Base-by-base conservation (phyloP, 2,329 filamentous ascomycete species). In the Fusarium nematophilum region DNA sequence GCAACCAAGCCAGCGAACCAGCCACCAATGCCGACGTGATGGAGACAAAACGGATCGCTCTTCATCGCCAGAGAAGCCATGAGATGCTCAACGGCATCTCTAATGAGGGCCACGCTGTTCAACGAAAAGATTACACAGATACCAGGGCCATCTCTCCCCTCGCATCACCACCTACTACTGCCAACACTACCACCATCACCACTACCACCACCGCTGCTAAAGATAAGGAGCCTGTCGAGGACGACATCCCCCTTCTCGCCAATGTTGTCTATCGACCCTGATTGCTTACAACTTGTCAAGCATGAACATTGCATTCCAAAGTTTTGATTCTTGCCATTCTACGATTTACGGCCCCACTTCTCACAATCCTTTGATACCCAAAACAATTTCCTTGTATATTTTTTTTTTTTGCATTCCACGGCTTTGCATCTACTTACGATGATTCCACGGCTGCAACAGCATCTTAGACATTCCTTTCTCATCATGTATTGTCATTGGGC, bases 41-140 rank as follows among this genome's bases (percentile, higher is more conserved):
- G 27, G 76, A 80, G 57, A 56, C 51, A 1, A 64, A 59, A 25
- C 63, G 73, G 23, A 79, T 68, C 38, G 73, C 78, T 38, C 66
- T 82, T 15, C 78, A 83, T 58, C 79, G 81, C 11, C 76, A 81
- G 37, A 78, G 71, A 39, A 86, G 83, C 72, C 79, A 83, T 40
- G 83, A 86, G 58, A 72, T 79, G 40, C 75, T 86, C 36, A 78
- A 73, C 27, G 77, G 77, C 21, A 61, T 68, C 14, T 63, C 71
- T 23, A 14, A 13, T 18, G 73, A 68, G 53, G 60, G 49, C 26
- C 43, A 40, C 17, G 18, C 37, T 9, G 48, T 36, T 13, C 50
- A 48, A 14, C 50, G 59, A 30, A 61, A 69, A 55, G 69, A 69
- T 21, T 70, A 73, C 17, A 64, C 69, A 38, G 59, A 47, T 43